These are phyloP conservation scores for Phlebiopsis flavidoalba DNA, from an alignment of 768 basidiomycete species.

Conservation along the genomic window DNA sequence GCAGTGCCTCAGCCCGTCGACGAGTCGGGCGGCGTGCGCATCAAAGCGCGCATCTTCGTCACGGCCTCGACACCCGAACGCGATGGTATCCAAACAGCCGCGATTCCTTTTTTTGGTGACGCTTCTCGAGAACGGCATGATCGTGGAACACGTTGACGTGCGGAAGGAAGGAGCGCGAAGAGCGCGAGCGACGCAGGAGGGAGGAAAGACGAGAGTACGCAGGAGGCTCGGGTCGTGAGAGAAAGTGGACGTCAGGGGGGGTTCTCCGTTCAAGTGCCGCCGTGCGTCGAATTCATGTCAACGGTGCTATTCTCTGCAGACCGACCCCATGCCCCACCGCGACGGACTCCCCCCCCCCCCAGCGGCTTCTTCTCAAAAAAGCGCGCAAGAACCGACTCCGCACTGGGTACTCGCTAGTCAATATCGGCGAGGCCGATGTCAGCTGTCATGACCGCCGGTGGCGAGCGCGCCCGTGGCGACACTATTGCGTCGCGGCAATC, in stretches of 20 bases:
- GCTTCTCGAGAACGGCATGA: constrained; percentile 82
- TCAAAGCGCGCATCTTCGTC: constrained; percentile 51
- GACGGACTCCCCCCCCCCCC: too few relatives aligned
- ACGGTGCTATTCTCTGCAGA: constrained; percentile 64
- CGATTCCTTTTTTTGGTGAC: too few relatives aligned
- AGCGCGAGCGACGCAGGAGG: constrained; percentile 60
- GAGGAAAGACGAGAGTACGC: constrained; percentile 64
- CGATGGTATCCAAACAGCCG: constrained; percentile 45
- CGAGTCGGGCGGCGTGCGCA: constrained; percentile 62
- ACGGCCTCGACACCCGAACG: constrained; percentile 22
- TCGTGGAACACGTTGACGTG: constrained; percentile 84
- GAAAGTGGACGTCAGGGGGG: constrained; percentile 65
- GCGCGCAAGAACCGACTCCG: constrained; percentile 53
- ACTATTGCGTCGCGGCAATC: constrained; percentile 65
- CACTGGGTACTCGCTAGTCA: constrained; percentile 48
- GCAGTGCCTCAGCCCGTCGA: constrained; percentile 36
- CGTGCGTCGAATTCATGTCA: constrained; percentile 74
- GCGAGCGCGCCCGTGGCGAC: constrained; percentile 51
- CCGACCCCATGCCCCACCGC: constrained; percentile 48
- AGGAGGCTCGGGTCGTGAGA: constrained; percentile 46
- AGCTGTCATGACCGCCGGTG: constrained; percentile 27
- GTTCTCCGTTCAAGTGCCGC: constrained; percentile 48
- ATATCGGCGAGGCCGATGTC: constrained; percentile 37
- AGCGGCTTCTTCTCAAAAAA: constrained; percentile 45
- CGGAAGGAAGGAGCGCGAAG: constrained; percentile 74